These are phyloP conservation scores for Ricinus communis DNA, from an alignment of 345 rosid species.

Conservation along the genomic window DNA sequence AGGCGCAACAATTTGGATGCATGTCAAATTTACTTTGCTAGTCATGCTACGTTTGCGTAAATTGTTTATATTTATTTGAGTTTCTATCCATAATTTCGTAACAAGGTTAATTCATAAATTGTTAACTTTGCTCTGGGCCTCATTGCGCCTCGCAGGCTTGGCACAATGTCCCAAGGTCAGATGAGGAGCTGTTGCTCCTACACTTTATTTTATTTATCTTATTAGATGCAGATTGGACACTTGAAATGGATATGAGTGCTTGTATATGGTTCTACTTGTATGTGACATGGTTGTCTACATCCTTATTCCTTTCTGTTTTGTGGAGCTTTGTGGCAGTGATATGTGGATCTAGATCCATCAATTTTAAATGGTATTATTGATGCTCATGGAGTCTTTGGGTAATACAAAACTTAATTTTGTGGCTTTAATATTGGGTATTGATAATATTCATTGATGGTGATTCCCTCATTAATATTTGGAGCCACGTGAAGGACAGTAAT, in stretches of 20 bases:
- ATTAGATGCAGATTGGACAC: too few relatives aligned
- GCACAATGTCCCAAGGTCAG: background rate
- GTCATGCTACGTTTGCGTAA: too few relatives aligned
- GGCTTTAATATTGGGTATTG: background rate
- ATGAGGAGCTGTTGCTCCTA: background rate
- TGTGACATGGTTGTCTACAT: too few relatives aligned
- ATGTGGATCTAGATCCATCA: background rate
- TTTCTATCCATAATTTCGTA: background rate
- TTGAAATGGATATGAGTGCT: too few relatives aligned
- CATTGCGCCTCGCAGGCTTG: background rate
- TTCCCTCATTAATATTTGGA: too few relatives aligned
- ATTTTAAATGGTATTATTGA: background rate
- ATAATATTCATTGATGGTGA: too few relatives aligned
- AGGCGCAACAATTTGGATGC: too few relatives aligned
- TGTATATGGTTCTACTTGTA: too few relatives aligned
- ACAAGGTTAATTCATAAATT: background rate
- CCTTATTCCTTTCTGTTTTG: background rate
- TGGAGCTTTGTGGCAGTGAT: background rate
- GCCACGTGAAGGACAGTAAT: too few relatives aligned
- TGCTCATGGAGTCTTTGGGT: background rate
- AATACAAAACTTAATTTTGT: background rate
- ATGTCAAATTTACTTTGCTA: too few relatives aligned
- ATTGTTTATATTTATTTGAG: too few relatives aligned
- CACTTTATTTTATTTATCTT: background rate
- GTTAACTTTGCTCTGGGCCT: background rate